A percentile compares a stretch with the other conserved stretches of the same genome.
Conservation (phyloP, 805 yeast genomes). For the Zygosaccharomyces rouxii region DNA sequence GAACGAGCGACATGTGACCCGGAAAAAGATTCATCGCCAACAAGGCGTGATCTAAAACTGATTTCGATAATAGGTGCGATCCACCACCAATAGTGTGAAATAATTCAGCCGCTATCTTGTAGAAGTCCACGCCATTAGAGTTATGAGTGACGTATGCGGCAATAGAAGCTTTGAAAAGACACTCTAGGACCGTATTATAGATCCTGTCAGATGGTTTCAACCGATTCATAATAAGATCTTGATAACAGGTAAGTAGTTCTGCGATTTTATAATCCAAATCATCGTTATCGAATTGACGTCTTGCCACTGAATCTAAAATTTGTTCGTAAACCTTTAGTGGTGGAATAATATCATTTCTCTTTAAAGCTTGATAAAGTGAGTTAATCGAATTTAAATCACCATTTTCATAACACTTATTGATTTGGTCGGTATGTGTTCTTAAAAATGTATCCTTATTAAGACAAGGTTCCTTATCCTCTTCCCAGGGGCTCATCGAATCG, state of each 20-base stretch:
- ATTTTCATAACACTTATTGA: slow-evolving; percentile 24
- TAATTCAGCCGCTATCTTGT: slow-evolving; percentile 47
- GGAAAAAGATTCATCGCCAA: slow-evolving; percentile 44
- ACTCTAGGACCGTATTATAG: slow-evolving; percentile 47
- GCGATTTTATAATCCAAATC: slow-evolving; percentile 59
- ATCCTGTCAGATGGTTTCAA: slow-evolving; percentile 55
- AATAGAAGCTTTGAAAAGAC: slow-evolving; percentile 48
- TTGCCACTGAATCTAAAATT: slow-evolving; percentile 50
- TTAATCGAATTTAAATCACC: slow-evolving; percentile 37
- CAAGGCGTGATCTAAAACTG: slow-evolving; percentile 43
- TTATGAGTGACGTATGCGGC: slow-evolving; percentile 37
- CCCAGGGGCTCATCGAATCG: slow-evolving; percentile 24
- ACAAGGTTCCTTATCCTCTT: slow-evolving; percentile 29
- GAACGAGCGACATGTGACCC: slow-evolving; percentile 33
- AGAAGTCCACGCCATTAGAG: slow-evolving; percentile 44
- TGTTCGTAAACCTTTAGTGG: slow-evolving; percentile 48
- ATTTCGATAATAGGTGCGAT: slow-evolving; percentile 41
- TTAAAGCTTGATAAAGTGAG: slow-evolving; percentile 39
- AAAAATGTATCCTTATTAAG: slow-evolving; percentile 33
- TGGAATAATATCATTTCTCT: slow-evolving; percentile 45
- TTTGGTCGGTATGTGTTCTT: slow-evolving; percentile 31
- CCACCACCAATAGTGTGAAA: slow-evolving; percentile 38
- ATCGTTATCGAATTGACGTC: slow-evolving; percentile 47
- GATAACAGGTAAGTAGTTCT: slow-evolving; percentile 59
- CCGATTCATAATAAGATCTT: slow-evolving; percentile 53